phyloP scores from a whole-genome alignment of 768 basidiomycete species.

The Paxillus involutus region DNA sequence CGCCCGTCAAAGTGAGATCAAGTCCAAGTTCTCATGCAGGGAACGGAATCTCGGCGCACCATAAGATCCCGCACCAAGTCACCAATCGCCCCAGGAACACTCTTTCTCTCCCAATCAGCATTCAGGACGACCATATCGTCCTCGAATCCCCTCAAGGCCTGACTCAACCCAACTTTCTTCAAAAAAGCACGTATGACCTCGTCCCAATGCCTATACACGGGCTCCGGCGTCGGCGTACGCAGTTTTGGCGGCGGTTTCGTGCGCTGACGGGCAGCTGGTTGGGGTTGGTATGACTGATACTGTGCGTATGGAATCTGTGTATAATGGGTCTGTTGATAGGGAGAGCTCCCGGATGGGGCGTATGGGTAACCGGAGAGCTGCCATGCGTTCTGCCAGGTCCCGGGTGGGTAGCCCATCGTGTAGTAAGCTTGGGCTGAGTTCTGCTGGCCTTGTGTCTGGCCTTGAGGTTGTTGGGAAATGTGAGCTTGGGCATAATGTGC shows the following conservation, averaged over 20 bases:
- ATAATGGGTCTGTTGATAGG: constrained; percentile 35
- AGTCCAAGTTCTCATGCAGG: neutral
- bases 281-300: constrained; percentile 33
- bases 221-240: constrained; percentile 40
- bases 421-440: constrained; percentile 30
- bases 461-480: constrained; percentile 16
- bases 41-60: constrained; percentile 34
- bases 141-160: constrained; percentile 63
- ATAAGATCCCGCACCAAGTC: constrained; percentile 50
- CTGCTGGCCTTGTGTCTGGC: constrained; percentile 19
- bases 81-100: constrained; percentile 54
- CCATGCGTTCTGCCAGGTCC: constrained; percentile 34
- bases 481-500: constrained; percentile 21
- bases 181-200: constrained; percentile 54
- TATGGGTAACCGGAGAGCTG: constrained; percentile 34
- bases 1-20: neutral
- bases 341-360: constrained; percentile 26
- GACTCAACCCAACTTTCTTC: constrained; percentile 50
- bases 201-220: constrained; percentile 61
- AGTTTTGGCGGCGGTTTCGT: constrained; percentile 23
- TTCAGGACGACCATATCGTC: constrained; percentile 74
- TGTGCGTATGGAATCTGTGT: constrained; percentile 34
- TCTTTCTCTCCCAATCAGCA: constrained; percentile 57
- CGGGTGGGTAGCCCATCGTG: constrained; percentile 32
- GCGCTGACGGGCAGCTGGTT: constrained; percentile 26